These are phyloP conservation scores for Strigomonas culicis DNA, from an alignment of 208 protist species.

Conservation along the genomic window DNA sequence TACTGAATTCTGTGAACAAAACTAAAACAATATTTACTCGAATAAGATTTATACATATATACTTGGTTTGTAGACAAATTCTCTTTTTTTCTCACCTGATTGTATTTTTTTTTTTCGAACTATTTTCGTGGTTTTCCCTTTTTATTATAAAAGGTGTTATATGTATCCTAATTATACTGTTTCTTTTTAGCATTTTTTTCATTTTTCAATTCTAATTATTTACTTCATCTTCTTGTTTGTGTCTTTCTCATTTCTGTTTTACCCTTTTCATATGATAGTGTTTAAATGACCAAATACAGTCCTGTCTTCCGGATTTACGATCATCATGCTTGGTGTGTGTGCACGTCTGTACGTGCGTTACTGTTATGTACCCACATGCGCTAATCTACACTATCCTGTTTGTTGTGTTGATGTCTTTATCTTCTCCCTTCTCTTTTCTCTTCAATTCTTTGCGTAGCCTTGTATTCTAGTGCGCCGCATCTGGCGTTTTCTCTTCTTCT, in stretches of 20 bases:
- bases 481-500: neutral
- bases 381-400: too few species aligned
- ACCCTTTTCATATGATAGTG: neutral
- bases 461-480: too few species aligned
- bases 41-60: too few species aligned
- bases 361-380: too few species aligned
- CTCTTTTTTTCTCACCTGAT: neutral
- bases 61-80: neutral
- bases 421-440: neutral
- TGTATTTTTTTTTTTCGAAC: slow-evolving; percentile 6
- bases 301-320: too few species aligned
- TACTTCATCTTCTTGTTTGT: neutral
- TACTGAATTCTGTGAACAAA: too few species aligned
- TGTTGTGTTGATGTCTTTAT: neutral
- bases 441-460: neutral
- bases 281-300: too few species aligned
- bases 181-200: slow-evolving; percentile 2
- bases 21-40: neutral
- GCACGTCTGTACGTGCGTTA: too few species aligned
- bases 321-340: too few species aligned
- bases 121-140: neutral
- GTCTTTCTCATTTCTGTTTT: neutral
- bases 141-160: neutral
- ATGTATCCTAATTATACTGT: neutral
- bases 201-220: neutral